Evolutionary conservation across 192 early-diverging fungal genomes (phyloP).

Genomic region (Backusella liffmaniae): DNA sequence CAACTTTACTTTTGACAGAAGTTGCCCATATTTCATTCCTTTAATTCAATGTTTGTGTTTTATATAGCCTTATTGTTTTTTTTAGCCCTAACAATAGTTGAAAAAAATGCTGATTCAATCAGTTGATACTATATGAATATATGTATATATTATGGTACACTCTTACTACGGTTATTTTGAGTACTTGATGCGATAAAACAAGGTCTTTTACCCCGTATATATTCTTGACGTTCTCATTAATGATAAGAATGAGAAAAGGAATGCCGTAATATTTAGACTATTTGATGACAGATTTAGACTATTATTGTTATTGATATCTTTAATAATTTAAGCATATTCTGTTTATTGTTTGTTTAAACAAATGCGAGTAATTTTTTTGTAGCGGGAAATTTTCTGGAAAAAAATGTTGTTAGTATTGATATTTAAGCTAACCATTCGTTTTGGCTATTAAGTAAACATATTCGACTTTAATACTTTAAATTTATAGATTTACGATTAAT

Average conservation of each 20-base stretch:
- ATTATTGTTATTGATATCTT: background rate
- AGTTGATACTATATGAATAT: too few relatives aligned
- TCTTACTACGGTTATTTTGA: too few relatives aligned
- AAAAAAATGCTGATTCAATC: too few relatives aligned
- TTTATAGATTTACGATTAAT: background rate
- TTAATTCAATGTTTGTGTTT: too few relatives aligned
- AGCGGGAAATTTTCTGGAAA: background rate
- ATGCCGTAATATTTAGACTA: background rate
- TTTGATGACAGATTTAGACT: background rate
- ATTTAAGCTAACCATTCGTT: background rate
- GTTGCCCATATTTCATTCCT: background rate
- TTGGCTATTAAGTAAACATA: background rate
- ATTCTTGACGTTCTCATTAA: background rate
- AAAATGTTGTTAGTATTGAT: background rate
- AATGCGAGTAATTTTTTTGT: background rate
- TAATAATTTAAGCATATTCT: background rate
- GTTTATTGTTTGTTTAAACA: conserved; percentile 1
- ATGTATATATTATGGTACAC: too few relatives aligned
- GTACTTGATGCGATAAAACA: too few relatives aligned
- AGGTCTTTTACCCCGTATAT: background rate
- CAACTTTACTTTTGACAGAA: background rate
- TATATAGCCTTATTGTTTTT: too few relatives aligned
- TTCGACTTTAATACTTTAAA: background rate
- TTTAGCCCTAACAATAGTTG: too few relatives aligned
- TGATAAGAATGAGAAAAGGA: background rate